Base-by-base conservation (phyloP, 352 stramenopile genomes). In the Pythium graminicola region DNA sequence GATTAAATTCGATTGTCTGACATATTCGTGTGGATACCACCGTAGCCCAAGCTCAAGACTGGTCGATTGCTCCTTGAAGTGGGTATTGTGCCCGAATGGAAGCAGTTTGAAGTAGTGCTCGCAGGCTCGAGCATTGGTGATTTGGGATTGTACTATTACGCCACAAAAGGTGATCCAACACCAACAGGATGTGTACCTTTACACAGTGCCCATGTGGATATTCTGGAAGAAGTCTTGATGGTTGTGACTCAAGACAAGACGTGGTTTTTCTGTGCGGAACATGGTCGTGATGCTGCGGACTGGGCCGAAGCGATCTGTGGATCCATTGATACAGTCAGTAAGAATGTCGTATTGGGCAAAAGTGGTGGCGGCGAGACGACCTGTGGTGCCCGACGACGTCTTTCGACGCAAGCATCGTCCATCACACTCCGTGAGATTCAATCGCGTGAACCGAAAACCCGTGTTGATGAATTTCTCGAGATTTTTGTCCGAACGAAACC, bases 221-320 rank as follows among this genome's bases (percentile, higher is more conserved):
- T 81, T 36, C 59, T 90, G 10, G 80, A 84, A 45, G 80, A 90
- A 51, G 75, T 90, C 14, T 40, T 90, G 50, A 89, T 88, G 72
- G 72, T 91, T 32, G 67, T 86, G 24, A 83, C 77, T 32, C 67
- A 71, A 14, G 76, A 88, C 61, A 80, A 85, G 59, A 89, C 77
- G 49, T 91, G 77, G 81, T 91, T 89, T 49, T 66, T 91, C 17
- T 91, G 81, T 28, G 77, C 77, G 3, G 71, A 83, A 26, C 57
- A 76, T 33, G 67, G 60, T 1, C 70, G 67, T 8, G 77, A 84
- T 3, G 77, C 77, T 7, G 71, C 50, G 27, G 73, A 88, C 29
- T 91, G 81, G 80, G 65, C 69, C 14, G 73, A 86, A 29, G 65
- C 64, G 22, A 79, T 89, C 43, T 85, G 77, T 52, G 50, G 17